Base-by-base conservation (phyloP, 2,329 filamentous ascomycete genomes). In the Xylaria sp. region DNA sequence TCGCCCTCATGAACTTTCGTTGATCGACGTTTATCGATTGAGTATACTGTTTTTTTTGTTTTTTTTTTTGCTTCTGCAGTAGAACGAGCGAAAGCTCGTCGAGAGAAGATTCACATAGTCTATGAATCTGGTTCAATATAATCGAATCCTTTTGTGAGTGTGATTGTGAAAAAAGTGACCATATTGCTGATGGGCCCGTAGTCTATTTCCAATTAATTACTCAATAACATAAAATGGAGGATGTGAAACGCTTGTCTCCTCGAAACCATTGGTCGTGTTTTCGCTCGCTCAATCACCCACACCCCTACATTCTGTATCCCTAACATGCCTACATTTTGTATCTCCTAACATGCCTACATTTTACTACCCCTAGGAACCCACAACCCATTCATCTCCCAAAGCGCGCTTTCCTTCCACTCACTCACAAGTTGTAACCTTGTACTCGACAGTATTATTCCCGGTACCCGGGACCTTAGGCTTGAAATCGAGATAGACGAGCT, bases 401-500 rank as follows among this genome's bases (percentile, higher is more conserved):
- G 1, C 23, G 23, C 25, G n/a, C n/a, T n/a, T n/a, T n/a, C 9
- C 20, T 23, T 15, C 4, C 23, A 15, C n/a, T 30, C 15, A 52
- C 46, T 78, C 74, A 63, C 80, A 81, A 25, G 77, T 80, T 52
- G 69, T 78, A 32, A 83, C 81, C 66, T 77, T 76, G 64, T 83
- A 84, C 55, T 81, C 77, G 8, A 84, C 82, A 1, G 82, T 83
- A 68, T 81, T 75, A 52, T 83, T 83, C 2, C 81, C 82, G 3
- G 79, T 80, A 48, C 77, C 78, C 63, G 78, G 79, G 2, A 84
- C 69, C 78, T 83, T 84, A 18, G 82, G 82, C 70, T 81, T 83
- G 70, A 83, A 84, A 67, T 83, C 82, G 45, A 84, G 66, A 36
- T 83, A 83, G 3, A 83, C 81, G 23, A 83, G 74, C 77, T 83